phyloP scores from a whole-genome alignment of 2,329 filamentous ascomycete species.

The Colletotrichum lini region DNA sequence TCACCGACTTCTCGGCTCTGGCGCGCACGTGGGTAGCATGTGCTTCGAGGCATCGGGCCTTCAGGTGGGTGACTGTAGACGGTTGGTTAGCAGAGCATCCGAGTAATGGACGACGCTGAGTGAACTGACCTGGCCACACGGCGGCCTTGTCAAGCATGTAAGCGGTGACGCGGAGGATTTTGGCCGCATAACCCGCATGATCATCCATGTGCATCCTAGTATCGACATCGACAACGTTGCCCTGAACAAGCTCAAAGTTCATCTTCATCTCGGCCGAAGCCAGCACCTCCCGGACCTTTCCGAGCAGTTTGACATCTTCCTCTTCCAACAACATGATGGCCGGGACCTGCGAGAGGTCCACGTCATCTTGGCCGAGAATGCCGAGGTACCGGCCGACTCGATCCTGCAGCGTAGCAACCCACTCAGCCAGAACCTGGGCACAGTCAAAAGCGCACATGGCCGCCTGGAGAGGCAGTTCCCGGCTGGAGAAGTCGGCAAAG shows the following conservation, averaged over 20 bases:
- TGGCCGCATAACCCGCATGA: conserved; percentile 84
- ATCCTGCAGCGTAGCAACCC: conserved; percentile 93
- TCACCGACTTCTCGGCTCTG: conserved; percentile 67
- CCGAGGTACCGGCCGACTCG: conserved; percentile 92
- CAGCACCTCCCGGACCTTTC: conserved; percentile 86
- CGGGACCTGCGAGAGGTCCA: conserved; percentile 85
- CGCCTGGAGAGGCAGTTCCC: conserved; percentile 90
- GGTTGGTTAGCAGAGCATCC: conserved; percentile 41
- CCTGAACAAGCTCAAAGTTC: conserved; percentile 65
- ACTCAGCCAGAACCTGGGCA: conserved; percentile 93
- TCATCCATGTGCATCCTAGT: conserved; percentile 70
- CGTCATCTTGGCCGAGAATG: conserved; percentile 84
- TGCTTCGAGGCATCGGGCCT: conserved; percentile 68
- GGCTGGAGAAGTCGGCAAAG: conserved; percentile 85
- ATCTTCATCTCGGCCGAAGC: conserved; percentile 85
- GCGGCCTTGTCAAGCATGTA: conserved; percentile 90
- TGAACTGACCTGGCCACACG: conserved; percentile 88
- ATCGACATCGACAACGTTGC: conserved; percentile 67
- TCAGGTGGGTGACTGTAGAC: conserved; percentile 64
- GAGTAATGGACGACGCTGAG: too few species aligned
- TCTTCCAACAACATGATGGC: conserved; percentile 92
- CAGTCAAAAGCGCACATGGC: conserved; percentile 96
- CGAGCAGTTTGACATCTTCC: conserved; percentile 88
- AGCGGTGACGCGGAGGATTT: conserved; percentile 86
- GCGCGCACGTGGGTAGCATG: conserved; percentile 67